phyloP scores from a whole-genome alignment of 2,329 filamentous ascomycete genomes.

The Penicillium sp. region DNA sequence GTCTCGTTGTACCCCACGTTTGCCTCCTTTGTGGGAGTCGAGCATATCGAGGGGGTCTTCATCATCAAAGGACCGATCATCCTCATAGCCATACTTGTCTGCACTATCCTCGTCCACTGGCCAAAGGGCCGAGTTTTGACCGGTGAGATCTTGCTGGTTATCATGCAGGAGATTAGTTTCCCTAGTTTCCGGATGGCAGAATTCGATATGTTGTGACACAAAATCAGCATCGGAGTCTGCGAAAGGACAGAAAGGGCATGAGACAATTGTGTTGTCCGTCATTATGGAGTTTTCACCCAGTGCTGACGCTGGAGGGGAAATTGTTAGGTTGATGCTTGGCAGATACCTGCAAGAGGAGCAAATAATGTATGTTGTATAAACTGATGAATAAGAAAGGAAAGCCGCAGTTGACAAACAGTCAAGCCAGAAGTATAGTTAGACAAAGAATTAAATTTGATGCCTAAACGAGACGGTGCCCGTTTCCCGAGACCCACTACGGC shows the following conservation, averaged over 20 bases:
- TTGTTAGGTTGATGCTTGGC: neutral
- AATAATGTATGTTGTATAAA: conserved; percentile 2
- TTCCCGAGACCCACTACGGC: conserved; percentile 1
- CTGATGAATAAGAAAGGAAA: neutral
- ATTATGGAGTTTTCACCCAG: conserved; percentile 12
- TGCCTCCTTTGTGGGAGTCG: conserved; percentile 11
- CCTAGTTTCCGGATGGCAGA: conserved; percentile 43
- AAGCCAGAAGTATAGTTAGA: neutral
- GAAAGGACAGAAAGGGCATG: conserved; percentile 49
- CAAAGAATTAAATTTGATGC: conserved; percentile 5
- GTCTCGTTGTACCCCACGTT: conserved; percentile 14
- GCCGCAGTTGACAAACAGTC: neutral
- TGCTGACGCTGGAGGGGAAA: neutral
- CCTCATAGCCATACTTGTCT: conserved; percentile 28
- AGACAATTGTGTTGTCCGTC: conserved; percentile 18
- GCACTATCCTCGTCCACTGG: conserved; percentile 11
- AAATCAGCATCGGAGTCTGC: conserved; percentile 39
- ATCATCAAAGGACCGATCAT: conserved; percentile 10
- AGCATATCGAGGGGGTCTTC: conserved; percentile 9
- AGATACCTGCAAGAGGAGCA: neutral
- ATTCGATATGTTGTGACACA: conserved; percentile 46
- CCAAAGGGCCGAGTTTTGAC: neutral
- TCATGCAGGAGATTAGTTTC: conserved; percentile 24
- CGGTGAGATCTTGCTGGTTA: conserved; percentile 1
- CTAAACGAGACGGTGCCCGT: neutral